phyloP scores from a whole-genome alignment of 768 basidiomycete genomes.

The Hemileccinum impolitum region DNA sequence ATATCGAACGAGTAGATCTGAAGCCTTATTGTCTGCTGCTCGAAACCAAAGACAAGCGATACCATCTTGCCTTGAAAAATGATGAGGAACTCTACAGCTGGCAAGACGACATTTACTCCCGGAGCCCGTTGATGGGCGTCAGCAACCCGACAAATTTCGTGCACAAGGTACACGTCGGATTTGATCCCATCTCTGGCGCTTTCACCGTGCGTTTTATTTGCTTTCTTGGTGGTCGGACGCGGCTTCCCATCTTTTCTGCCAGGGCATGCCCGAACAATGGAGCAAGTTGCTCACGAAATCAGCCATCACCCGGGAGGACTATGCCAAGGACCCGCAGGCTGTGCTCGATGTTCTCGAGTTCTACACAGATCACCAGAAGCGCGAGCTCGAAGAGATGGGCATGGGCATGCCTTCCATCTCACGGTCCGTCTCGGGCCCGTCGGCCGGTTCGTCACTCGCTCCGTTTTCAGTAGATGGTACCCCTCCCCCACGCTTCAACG shows the following conservation, averaged over 20 bases:
- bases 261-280: conserved; percentile 99
- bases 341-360: conserved; percentile 98
- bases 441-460: conserved; percentile 29
- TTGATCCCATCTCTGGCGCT: conserved; percentile 88
- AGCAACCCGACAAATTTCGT: conserved; percentile 96
- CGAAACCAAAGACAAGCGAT: conserved; percentile 81
- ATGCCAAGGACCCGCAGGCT: conserved; percentile 94
- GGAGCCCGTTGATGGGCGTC: conserved; percentile 90
- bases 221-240: background rate
- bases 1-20: conserved; percentile 87
- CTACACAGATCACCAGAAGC: conserved; percentile 96
- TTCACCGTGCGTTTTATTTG: conserved; percentile 72
- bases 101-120: conserved; percentile 95
- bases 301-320: conserved; percentile 97
- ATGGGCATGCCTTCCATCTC: conserved; percentile 30
- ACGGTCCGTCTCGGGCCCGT: conserved; percentile 20
- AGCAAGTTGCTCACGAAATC: conserved; percentile 94
- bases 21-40: conserved; percentile 93
- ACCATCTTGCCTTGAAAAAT: conserved; percentile 78
- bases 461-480: conserved; percentile 33
- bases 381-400: conserved; percentile 73
- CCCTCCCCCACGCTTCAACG: conserved; percentile 80
- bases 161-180: conserved; percentile 97
- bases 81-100: conserved; percentile 98
- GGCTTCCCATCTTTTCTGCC: background rate